A percentile compares a stretch with the other conserved stretches of the same genome.
Conservation (phyloP, 108 stramenopile species). For the Nannochloropsis granulata region DNA sequence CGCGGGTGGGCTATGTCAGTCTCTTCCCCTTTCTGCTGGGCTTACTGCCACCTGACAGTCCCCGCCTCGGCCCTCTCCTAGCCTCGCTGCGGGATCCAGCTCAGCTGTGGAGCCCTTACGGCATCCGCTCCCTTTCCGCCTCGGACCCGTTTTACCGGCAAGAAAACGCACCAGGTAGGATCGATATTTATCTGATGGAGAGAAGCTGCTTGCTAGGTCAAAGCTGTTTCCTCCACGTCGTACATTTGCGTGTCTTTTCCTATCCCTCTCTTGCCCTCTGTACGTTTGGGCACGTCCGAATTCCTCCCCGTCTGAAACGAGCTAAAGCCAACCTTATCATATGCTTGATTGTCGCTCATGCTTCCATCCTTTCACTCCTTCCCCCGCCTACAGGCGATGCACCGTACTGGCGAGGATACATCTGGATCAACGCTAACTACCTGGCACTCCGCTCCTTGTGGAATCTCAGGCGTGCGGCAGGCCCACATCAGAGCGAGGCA, state of each 20-base stretch:
- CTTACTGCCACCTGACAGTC: slow-evolving; percentile 25
- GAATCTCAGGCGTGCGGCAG: slow-evolving; percentile 10
- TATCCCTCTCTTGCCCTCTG: too few relatives aligned
- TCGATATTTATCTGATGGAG: too few relatives aligned
- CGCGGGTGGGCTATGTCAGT: slow-evolving; percentile 23
- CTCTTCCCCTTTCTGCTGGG: slow-evolving; percentile 35
- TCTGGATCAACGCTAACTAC: slow-evolving; percentile 45
- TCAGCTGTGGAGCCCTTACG: slow-evolving; percentile 34
- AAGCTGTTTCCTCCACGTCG: too few relatives aligned
- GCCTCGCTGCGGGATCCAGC: slow-evolving; percentile 12
- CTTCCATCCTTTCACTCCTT: not conserved
- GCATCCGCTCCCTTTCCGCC: slow-evolving; percentile 32
- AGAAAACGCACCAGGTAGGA: slow-evolving; percentile 25
- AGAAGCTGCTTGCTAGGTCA: too few relatives aligned
- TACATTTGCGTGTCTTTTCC: too few relatives aligned
- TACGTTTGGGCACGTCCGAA: too few relatives aligned
- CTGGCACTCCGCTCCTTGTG: slow-evolving; percentile 24
- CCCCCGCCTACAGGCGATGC: slow-evolving; percentile 23
- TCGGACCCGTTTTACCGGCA: slow-evolving; percentile 23
- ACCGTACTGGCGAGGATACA: slow-evolving; percentile 45
- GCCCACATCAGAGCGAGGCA: slow-evolving; percentile 21
- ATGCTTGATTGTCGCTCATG: not conserved
- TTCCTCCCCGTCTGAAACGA: too few relatives aligned
- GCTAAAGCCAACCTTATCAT: too few relatives aligned
- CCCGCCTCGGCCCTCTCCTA: slow-evolving; percentile 10